Percentiles rank a stretch among this genome's conserved stretches.
phyloP scores from a whole-genome alignment of 306 rosid genomes.

The Benincasa hispida region DNA sequence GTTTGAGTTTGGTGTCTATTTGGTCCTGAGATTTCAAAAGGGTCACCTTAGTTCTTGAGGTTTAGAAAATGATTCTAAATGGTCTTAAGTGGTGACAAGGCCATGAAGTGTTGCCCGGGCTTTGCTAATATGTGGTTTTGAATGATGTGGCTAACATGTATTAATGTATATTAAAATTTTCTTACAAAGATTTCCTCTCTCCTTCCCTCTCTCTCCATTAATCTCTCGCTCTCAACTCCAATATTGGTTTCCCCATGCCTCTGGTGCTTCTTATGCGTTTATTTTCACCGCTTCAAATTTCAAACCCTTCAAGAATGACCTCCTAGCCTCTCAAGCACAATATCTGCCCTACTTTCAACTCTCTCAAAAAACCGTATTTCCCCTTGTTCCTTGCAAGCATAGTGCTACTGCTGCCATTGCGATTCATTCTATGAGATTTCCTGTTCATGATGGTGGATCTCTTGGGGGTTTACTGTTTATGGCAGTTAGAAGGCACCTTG shows the following conservation, averaged over 20 bases:
- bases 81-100: not conserved
- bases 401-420: not conserved
- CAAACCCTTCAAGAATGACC: slow-evolving; percentile 57
- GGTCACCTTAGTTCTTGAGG: too few relatives aligned
- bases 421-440: slow-evolving; percentile 25
- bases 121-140: not conserved
- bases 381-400: slow-evolving; percentile 40
- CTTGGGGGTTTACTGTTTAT: slow-evolving; percentile 13
- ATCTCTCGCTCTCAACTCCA: slow-evolving; percentile 17
- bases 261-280: slow-evolving; percentile 56
- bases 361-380: slow-evolving; percentile 33
- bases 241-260: slow-evolving; percentile 59
- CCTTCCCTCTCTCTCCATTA: not conserved
- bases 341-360: slow-evolving; percentile 74
- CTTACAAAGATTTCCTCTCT: not conserved
- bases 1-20: not conserved
- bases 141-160: not conserved
- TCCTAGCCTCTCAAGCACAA: slow-evolving; percentile 81
- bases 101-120: not conserved
- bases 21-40: too few relatives aligned
- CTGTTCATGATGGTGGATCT: slow-evolving; percentile 37
- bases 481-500: not conserved
- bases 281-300: slow-evolving; percentile 71
- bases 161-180: too few relatives aligned
- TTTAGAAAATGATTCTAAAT: too few relatives aligned